A percentile compares a stretch with the other conserved stretches of the same genome.
These are phyloP conservation scores for Carex arenaria DNA, from an alignment of 202 grass and related monocot genomes.

Conservation along the genomic window DNA sequence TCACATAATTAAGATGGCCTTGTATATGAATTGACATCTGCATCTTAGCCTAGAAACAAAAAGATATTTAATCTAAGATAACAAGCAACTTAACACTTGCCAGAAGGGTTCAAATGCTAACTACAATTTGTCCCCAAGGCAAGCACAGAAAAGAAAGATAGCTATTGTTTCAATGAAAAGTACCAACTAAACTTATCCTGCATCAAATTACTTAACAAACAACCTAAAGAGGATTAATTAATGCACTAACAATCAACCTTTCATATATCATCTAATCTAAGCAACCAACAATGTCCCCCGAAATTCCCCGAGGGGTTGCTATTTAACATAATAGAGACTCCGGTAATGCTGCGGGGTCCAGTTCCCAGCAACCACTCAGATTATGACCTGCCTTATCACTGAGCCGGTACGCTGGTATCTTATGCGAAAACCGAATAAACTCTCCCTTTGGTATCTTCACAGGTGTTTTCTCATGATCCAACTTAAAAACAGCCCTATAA, in stretches of 20 bases:
- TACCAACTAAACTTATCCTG: conserved; percentile 7
- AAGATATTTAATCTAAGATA: background rate
- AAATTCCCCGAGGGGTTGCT: too few relatives aligned
- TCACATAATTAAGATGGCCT: too few relatives aligned
- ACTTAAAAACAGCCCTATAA: conserved; percentile 46
- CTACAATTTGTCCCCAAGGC: background rate
- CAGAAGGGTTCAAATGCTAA: background rate
- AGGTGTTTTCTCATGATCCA: conserved; percentile 14
- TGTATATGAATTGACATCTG: too few relatives aligned
- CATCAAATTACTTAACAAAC: background rate
- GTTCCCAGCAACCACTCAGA: conserved; percentile 60
- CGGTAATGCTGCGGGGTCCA: conserved; percentile 65
- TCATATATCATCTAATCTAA: conserved; percentile 1
- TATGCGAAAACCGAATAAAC: conserved; percentile 68
- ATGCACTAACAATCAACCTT: background rate
- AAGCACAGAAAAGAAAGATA: background rate
- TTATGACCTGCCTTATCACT: conserved; percentile 48
- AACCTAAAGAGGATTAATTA: background rate
- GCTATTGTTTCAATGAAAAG: too few relatives aligned
- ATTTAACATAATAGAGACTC: conserved; percentile 3
- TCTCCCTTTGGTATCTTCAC: conserved; percentile 48
- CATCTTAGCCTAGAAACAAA: too few relatives aligned
- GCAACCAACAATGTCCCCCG: too few relatives aligned
- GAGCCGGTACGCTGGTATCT: conserved; percentile 53
- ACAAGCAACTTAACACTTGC: background rate